Evolutionary conservation across 805 yeast species (phyloP).

Genomic region (Schizosaccharomyces pombe): DNA sequence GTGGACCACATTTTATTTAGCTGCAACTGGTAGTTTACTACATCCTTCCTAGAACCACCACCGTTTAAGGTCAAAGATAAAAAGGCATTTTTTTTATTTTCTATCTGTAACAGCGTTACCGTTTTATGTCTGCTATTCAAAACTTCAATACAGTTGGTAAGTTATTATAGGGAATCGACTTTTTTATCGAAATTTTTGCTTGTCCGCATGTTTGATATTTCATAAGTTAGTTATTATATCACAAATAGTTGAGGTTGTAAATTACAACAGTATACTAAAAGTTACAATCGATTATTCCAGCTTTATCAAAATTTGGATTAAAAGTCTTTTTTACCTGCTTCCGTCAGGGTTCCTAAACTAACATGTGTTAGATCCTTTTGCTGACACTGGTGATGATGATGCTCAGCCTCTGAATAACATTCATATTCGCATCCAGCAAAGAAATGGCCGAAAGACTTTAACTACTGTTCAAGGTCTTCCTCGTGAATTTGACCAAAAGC

Average conservation of each 20-base stretch:
- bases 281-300: neutral
- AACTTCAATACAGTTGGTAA: conserved; percentile 3
- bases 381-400: conserved; percentile 99
- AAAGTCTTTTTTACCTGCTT: too few relatives aligned
- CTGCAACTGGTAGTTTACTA: too few relatives aligned
- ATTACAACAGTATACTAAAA: too few relatives aligned
- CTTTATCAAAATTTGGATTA: too few relatives aligned
- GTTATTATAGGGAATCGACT: too few relatives aligned
- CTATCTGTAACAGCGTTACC: neutral
- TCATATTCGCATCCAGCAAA: conserved; percentile 91
- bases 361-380: conserved; percentile 54
- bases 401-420: conserved; percentile 82
- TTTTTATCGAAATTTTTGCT: conserved; percentile 12
- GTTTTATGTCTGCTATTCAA: neutral
- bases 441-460: conserved; percentile 96
- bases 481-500: conserved; percentile 78
- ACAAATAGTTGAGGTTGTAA: too few relatives aligned
- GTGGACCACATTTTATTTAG: neutral
- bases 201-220: too few relatives aligned
- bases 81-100: neutral
- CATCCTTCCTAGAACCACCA: neutral
- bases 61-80: neutral
- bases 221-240: too few relatives aligned
- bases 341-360: neutral
- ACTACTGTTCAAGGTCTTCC: conserved; percentile 98